Evolutionary conservation across 2,329 filamentous ascomycete genomes (phyloP).

Genomic region (Fusarium verrucosum): DNA sequence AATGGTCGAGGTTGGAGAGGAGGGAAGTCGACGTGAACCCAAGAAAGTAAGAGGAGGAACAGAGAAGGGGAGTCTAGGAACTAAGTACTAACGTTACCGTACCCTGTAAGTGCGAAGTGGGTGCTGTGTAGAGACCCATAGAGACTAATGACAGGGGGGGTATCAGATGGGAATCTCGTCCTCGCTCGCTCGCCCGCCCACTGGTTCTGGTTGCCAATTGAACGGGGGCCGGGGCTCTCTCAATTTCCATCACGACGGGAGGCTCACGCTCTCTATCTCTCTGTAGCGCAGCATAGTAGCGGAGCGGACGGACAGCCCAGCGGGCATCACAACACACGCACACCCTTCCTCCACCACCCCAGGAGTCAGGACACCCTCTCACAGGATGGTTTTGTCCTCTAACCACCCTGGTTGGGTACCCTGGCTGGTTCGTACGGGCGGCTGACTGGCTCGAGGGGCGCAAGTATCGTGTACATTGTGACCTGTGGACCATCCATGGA

Average conservation of each 20-base stretch:
- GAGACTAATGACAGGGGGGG: constrained; percentile 27
- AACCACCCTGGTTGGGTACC: constrained; percentile 40
- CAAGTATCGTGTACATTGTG: constrained; percentile 40
- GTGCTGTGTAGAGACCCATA: constrained; percentile 31
- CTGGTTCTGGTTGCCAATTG: constrained; percentile 23
- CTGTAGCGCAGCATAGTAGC: constrained; percentile 2
- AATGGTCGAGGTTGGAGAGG: constrained; percentile 31
- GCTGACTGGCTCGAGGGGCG: constrained; percentile 35
- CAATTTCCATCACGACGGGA: constrained; percentile 28
- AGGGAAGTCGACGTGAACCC: constrained; percentile 22
- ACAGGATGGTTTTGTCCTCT: constrained; percentile 21
- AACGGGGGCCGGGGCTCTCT: constrained; percentile 18
- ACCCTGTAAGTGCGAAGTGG: constrained; percentile 39
- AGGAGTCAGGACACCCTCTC: constrained; percentile 27
- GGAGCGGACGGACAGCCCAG: constrained; percentile 16
- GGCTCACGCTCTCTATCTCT: constrained; percentile 11
- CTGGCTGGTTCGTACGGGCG: constrained; percentile 37
- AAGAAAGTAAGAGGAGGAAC: constrained; percentile 28
- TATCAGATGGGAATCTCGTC: constrained; percentile 34
- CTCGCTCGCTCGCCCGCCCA: constrained; percentile 18
- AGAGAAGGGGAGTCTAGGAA: constrained; percentile 38
- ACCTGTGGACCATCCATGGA: constrained; percentile 6
- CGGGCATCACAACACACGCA: constrained; percentile 2
- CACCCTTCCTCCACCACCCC: constrained; percentile 18
- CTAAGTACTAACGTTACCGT: constrained; percentile 34